Evolutionary conservation across 2,329 filamentous ascomycete genomes (phyloP).

Genomic region (Whalleya microplaca): DNA sequence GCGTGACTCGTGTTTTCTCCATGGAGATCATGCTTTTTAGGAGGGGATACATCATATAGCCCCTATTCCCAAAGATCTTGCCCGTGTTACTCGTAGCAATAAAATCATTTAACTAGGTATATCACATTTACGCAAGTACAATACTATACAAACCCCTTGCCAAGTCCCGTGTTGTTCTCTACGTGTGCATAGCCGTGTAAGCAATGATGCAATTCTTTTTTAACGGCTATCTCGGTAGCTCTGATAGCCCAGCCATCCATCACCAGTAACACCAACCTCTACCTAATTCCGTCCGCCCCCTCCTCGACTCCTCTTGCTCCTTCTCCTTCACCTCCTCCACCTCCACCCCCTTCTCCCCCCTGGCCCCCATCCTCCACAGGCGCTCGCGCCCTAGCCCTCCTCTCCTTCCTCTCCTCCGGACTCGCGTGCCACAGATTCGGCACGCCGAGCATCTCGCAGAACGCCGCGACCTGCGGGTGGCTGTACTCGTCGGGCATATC

Average conservation of each 20-base stretch:
- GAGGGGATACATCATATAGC: constrained; percentile 45
- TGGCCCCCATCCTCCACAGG: constrained; percentile 35
- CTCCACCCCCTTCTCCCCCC: constrained; percentile 34
- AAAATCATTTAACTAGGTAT: neutral
- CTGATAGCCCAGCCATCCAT: no score
- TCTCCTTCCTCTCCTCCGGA: constrained; percentile 68
- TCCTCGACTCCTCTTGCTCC: neutral
- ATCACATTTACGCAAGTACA: neutral
- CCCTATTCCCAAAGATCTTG: neutral
- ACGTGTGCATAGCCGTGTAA: neutral
- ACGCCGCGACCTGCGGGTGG: constrained; percentile 82
- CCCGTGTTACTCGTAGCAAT: no score
- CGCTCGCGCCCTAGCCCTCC: constrained; percentile 62
- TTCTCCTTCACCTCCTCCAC: constrained; percentile 37
- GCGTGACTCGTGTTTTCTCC: constrained; percentile 53
- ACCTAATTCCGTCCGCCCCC: constrained; percentile 18
- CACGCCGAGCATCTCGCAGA: constrained; percentile 78
- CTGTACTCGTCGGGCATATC: constrained; percentile 79
- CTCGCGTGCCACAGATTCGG: constrained; percentile 74
- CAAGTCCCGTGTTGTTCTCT: no score
- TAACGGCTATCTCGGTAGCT: no score
- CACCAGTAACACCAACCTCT: no score
- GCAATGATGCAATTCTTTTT: no score
- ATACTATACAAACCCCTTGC: neutral
- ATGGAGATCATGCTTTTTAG: constrained; percentile 51